Conservation (phyloP, 805 yeast species). For the Ogataea nakhonphanomensis region DNA sequence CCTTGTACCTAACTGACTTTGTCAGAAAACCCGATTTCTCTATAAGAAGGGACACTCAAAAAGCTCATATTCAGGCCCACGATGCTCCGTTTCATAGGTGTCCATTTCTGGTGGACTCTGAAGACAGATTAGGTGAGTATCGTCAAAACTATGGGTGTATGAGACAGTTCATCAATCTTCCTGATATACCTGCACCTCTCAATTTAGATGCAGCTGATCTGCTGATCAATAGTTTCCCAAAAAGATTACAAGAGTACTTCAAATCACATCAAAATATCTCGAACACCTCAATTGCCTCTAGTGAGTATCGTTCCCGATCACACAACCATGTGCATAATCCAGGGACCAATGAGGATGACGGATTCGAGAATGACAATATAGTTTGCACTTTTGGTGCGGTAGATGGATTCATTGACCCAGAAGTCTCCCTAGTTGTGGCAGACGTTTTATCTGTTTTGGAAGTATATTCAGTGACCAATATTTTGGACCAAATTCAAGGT, state of each 20-base stretch:
- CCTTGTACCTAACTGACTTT: conserved; percentile 59
- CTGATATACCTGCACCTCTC: conserved; percentile 60
- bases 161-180: conserved; percentile 58
- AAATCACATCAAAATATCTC: conserved; percentile 6
- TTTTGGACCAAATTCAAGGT: conserved; percentile 64
- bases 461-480: conserved; percentile 40
- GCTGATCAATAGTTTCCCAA: conserved; percentile 36
- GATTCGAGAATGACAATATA: conserved; percentile 51
- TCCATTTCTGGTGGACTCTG: conserved; percentile 62
- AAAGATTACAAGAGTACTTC: conserved; percentile 16
- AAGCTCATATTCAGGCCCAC: conserved; percentile 58
- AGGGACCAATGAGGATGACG: conserved; percentile 23
- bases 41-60: conserved; percentile 51
- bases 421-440: conserved; percentile 14
- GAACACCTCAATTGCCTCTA: not conserved
- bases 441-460: conserved; percentile 38
- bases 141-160: conserved; percentile 49
- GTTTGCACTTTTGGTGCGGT: conserved; percentile 53
- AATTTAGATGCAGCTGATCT: conserved; percentile 44
- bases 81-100: conserved; percentile 84
- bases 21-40: conserved; percentile 47
- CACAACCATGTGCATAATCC: not conserved
- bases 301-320: too few species aligned
- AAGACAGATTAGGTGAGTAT: conserved; percentile 45
- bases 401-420: conserved; percentile 45